Evolutionary conservation across 176 grass and related monocot species (phyloP).

Genomic region (Olyra latifolia): DNA sequence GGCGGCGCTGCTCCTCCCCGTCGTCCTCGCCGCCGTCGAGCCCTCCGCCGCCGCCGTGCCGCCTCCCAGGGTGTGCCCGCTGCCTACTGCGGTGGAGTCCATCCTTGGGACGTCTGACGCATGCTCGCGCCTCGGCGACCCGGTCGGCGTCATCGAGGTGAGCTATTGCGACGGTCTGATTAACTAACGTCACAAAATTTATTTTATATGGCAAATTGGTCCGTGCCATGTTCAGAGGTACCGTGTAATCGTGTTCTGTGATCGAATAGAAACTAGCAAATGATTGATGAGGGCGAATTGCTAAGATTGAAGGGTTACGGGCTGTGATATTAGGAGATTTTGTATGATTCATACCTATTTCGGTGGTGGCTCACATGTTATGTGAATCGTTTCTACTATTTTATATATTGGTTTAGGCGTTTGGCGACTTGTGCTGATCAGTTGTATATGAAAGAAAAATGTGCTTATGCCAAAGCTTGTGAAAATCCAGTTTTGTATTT

Average conservation of each 20-base stretch:
- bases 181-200: not conserved
- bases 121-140: slow-evolving; percentile 44
- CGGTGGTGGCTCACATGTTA: not conserved
- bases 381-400: not conserved
- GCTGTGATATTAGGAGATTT: not conserved
- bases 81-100: slow-evolving; percentile 15
- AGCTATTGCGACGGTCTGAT: slow-evolving; percentile 6
- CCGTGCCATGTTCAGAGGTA: not conserved
- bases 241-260: not conserved
- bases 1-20: slow-evolving; percentile 35
- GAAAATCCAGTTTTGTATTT: not conserved
- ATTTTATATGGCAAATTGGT: not conserved
- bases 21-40: slow-evolving; percentile 25
- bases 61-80: slow-evolving; percentile 27
- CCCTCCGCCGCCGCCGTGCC: not conserved
- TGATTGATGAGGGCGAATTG: not conserved
- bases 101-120: slow-evolving; percentile 31
- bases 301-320: not conserved
- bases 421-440: not conserved
- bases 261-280: not conserved
- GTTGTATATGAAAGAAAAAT: not conserved
- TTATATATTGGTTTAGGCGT: slow-evolving; percentile 8
- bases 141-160: slow-evolving; percentile 68
- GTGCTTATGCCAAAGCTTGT: not conserved
- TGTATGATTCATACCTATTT: not conserved